These are phyloP conservation scores for Populus hybrid DNA, from an alignment of 441 rosid genomes.

Conservation along the genomic window DNA sequence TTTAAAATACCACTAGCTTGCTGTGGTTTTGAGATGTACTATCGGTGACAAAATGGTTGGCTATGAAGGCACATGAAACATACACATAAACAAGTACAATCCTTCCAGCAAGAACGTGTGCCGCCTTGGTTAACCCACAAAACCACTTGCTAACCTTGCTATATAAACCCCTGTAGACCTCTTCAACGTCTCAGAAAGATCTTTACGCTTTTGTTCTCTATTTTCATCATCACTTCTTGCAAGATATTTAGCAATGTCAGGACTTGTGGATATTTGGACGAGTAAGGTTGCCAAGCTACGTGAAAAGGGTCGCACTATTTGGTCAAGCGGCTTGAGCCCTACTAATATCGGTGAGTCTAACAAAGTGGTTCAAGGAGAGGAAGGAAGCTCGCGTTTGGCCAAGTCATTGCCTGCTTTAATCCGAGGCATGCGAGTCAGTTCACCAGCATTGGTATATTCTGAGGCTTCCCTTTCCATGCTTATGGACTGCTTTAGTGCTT, in stretches of 20 bases:
- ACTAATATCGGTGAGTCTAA: constrained; percentile 3
- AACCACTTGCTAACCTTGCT: neutral
- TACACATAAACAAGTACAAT: neutral
- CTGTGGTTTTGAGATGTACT: neutral
- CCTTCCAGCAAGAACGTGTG: neutral
- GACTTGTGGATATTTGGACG: constrained; percentile 47
- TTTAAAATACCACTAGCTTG: neutral
- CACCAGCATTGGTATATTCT: constrained; percentile 15
- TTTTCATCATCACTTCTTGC: neutral
- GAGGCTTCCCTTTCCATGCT: constrained; percentile 52
- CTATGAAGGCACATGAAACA: neutral
- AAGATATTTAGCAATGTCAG: constrained; percentile 38
- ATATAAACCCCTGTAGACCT: neutral
- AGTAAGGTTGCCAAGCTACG: constrained; percentile 36
- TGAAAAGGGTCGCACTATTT: constrained; percentile 35
- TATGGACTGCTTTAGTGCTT: constrained; percentile 28
- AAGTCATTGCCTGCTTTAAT: constrained; percentile 14
- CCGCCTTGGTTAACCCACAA: neutral
- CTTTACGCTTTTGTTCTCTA: neutral
- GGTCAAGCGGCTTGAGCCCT: constrained; percentile 21
- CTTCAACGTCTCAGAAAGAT: neutral
- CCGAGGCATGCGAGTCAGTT: constrained; percentile 5
- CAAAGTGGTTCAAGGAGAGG: constrained; percentile 18
- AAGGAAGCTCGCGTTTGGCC: constrained; percentile 5
- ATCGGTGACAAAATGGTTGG: neutral